phyloP scores from a whole-genome alignment of 2,329 filamentous ascomycete species.

The Dothistroma septosporum region DNA sequence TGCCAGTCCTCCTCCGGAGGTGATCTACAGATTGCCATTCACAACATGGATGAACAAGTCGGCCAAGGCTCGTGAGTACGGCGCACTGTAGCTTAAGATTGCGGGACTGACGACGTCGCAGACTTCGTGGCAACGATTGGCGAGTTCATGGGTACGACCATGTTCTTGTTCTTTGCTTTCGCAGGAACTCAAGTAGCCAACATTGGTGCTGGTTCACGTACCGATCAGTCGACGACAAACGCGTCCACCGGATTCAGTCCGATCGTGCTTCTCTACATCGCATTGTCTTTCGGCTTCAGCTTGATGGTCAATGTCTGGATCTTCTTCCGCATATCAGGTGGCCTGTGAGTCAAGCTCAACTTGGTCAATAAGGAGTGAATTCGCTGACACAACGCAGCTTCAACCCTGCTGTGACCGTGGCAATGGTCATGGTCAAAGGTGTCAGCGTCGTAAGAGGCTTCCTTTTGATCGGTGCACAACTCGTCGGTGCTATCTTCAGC shows the following conservation, averaged over 20 bases:
- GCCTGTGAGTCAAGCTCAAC: constrained; percentile 22
- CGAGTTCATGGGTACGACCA: constrained; percentile 44
- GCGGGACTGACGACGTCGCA: constrained; percentile 8
- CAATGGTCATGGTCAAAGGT: constrained; percentile 33
- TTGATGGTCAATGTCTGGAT: constrained; percentile 42
- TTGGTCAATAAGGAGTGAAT: not conserved
- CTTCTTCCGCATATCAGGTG: constrained; percentile 38
- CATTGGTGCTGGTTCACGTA: constrained; percentile 24
- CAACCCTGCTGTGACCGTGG: constrained; percentile 35
- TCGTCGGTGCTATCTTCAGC: constrained; percentile 38
- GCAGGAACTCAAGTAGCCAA: constrained; percentile 45
- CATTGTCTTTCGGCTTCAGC: constrained; percentile 40
- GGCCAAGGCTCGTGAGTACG: constrained; percentile 28
- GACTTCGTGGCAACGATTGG: constrained; percentile 34
- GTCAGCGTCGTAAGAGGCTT: constrained; percentile 34
- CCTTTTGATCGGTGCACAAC: constrained; percentile 36
- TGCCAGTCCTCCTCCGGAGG: constrained; percentile 24
- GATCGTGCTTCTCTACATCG: constrained; percentile 38
- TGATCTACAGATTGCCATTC: constrained; percentile 33
- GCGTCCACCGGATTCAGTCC: constrained; percentile 29
- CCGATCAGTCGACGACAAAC: constrained; percentile 25
- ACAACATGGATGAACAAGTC: constrained; percentile 32
- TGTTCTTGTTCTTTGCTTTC: constrained; percentile 48
- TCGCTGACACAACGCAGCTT: constrained; percentile 22
- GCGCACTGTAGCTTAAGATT: not conserved